phyloP scores from a whole-genome alignment of 495 filamentous ascomycete genomes.

The Podospora comata region DNA sequence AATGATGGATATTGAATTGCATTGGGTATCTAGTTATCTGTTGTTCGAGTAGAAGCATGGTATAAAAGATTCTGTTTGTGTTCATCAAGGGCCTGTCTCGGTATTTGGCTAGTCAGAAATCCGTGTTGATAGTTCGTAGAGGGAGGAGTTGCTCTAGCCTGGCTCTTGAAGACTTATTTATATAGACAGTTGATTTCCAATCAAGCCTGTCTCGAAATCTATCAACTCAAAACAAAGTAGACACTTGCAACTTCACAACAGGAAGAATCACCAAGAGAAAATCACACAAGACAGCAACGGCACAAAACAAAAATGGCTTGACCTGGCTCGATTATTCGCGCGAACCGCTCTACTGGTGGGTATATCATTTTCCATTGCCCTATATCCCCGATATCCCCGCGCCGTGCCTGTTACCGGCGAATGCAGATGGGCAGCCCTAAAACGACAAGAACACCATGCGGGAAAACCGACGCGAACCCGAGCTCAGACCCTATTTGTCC shows the following conservation, averaged over 20 bases:
- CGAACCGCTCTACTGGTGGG: constrained; percentile 25
- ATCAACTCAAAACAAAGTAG: no score
- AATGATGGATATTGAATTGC: not conserved
- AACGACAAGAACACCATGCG: constrained; percentile 33
- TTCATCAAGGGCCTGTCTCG: not conserved
- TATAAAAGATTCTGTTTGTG: not conserved
- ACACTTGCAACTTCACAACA: no score
- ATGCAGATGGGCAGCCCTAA: constrained; percentile 22
- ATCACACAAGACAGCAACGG: not conserved
- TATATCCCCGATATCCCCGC: constrained; percentile 34
- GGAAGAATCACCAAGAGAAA: not conserved
- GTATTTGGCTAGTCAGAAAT: not conserved
- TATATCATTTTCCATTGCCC: constrained; percentile 37
- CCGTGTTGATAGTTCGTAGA: not conserved
- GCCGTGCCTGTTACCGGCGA: constrained; percentile 34
- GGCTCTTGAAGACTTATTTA: no score
- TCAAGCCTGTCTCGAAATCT: no score
- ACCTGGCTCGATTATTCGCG: constrained; percentile 22
- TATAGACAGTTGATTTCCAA: no score
- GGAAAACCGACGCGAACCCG: constrained; percentile 31
- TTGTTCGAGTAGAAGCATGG: not conserved
- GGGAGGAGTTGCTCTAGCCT: no score
- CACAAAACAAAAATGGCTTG: constrained; percentile 6
- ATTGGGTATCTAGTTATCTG: not conserved
- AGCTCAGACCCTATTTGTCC: constrained; percentile 15